Percentiles rank a stretch among this genome's conserved stretches.
These are phyloP conservation scores for Nepenthes mirabilis DNA, from an alignment of 148 eudicot species.

Conservation along the genomic window DNA sequence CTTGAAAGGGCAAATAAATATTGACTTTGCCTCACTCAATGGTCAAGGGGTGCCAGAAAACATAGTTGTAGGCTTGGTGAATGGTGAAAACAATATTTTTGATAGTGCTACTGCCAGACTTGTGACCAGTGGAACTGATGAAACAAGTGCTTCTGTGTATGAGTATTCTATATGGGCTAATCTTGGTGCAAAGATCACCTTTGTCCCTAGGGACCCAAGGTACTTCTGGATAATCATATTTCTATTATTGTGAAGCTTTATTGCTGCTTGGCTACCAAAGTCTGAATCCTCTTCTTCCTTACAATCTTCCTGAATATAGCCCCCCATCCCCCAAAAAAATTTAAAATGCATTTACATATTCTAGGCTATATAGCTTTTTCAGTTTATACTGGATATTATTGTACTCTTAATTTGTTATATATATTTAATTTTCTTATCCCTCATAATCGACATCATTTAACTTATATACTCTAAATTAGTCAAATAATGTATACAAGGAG, in stretches of 20 bases:
- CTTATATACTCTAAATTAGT: too few relatives aligned
- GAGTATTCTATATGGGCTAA: constrained; percentile 75
- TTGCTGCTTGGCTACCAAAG: too few relatives aligned
- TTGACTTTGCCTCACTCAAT: constrained; percentile 33
- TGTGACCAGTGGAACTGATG: constrained; percentile 26
- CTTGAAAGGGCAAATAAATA: constrained; percentile 51
- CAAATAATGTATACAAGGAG: too few relatives aligned
- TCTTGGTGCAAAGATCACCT: constrained; percentile 58
- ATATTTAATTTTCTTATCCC: too few relatives aligned
- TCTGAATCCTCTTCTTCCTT: not conserved
- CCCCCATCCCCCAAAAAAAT: too few relatives aligned
- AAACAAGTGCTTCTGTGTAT: constrained; percentile 37
- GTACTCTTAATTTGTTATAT: too few relatives aligned
- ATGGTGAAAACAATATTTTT: constrained; percentile 26
- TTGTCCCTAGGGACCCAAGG: constrained; percentile 69
- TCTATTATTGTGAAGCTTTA: not conserved
- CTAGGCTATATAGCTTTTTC: too few relatives aligned
- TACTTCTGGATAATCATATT: constrained; percentile 13
- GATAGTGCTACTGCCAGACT: constrained; percentile 46
- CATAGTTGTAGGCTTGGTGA: constrained; percentile 43
- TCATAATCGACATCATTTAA: too few relatives aligned
- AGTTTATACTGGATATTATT: too few relatives aligned
- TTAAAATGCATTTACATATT: too few relatives aligned
- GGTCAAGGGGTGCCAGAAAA: constrained; percentile 38
- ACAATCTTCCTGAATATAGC: not conserved